Evolutionary conservation across 805 yeast genomes (phyloP), one percentile per base, ranked within the genome.

Genomic region (Sungouiozyma intestinalis): DNA sequence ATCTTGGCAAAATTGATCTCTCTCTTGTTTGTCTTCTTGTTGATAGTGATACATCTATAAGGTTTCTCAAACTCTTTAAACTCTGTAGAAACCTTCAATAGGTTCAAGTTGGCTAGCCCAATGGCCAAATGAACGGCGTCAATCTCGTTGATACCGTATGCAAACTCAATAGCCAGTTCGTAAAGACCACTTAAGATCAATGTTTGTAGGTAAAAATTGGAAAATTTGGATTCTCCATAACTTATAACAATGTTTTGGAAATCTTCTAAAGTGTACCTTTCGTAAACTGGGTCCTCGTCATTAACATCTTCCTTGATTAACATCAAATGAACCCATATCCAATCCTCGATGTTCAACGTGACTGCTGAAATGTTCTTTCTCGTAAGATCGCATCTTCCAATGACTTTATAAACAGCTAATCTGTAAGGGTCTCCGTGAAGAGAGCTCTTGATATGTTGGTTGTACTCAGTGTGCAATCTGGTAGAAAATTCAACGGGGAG

Each of bases 251-350:
- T 73, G 41, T 74, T 71, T 61, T 86, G 96, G 50, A 92, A 72
- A 53, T 86, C 94, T 21, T 57, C 63, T 44, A 92, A 67, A 1
- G 80, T 72, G 60, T 86, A 90, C 47, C 74, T 72, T 52, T 85
- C 95, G 55, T 75, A 77, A 9, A 78, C 65, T 31, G 81, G 74
- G 39, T 69, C 75, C 21, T 66, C 69, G 15, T 63, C 69, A 36
- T 35, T 43, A 33, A 51, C 57, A 37, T 67, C 73, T 53, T 85
- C 90, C 43, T 79, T 75, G 14, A 84, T 76, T 21, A 90, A 69
- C 62, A 78, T 72, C 43, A 92, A 71, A 62, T 92, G 97, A 57
- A 84, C 76, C 98, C 98, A 90, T 39, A 90, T 62, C 97, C 97
- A 90, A 64, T 90, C 97, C 62, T 90, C 97, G 38, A 88, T 76